Evolutionary conservation across 1,284 basidiomycete genomes (phyloP), one percentile per base, ranked within the genome.

Genomic region (Tausonia pullulans): DNA sequence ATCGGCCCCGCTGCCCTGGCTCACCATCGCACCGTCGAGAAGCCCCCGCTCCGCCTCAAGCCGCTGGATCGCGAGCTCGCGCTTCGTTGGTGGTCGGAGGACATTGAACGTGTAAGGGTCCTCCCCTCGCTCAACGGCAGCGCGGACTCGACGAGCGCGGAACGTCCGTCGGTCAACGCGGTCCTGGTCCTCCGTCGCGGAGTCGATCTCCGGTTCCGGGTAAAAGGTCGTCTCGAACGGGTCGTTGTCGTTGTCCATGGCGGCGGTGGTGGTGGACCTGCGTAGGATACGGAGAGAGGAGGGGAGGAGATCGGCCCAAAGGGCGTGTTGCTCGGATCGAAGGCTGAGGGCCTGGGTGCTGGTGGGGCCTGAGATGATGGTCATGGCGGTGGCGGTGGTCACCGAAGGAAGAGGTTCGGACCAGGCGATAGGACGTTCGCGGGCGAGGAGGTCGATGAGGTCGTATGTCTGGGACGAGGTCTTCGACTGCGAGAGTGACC

Each of bases 221-320:
- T 64, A 64, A 13, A 56, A 1, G 52, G 46, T 53, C 16, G 52
- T 60, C 14, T 64, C 63, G 63, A 64, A 64, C 6, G 63, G 63
- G 9, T 64, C 63, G 40, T n/a, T 14, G 4, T 27, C 27, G 27
- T 27, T 27, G 27, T 27, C 27, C 27, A 2, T 27, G 27, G 27
- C 27, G 27, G 27, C 27, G 27, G 27, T 27, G 27, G 27, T 27
- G 27, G 27, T 27, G 27, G 27, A 27, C 27, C 27, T 27, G 27
- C 27, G 27, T 27, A 27, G 51, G 14, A 10, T 14, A 4, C 51
- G 62, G 9, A 64, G 52, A 41, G 53, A 11, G 16, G 63, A 55
- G 1, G 63, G 58, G 27, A 64, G 44, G 46, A 60, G 51, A 27
- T 27, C 27, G 27, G 27, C 27, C 1, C 27, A 27, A 27, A 27